Conservation (phyloP, 2,329 filamentous ascomycete genomes). For the Ophiocordyceps polyrhachis-furcata region DNA sequence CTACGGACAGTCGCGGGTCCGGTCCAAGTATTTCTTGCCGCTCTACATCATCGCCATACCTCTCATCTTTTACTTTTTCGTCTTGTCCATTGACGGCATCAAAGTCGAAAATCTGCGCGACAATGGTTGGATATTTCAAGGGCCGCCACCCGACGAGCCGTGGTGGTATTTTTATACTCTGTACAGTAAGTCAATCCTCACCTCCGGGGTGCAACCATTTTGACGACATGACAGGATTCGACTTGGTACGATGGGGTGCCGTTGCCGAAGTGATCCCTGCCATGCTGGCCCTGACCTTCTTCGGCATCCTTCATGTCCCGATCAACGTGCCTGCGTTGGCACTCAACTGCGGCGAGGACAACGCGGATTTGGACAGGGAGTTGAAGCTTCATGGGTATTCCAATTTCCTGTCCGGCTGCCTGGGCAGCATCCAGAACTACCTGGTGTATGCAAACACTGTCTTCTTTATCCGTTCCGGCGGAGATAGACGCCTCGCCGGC, state of each 20-base stretch:
- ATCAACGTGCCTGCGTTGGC: conserved; percentile 94
- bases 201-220: neutral
- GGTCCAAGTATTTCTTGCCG: conserved; percentile 72
- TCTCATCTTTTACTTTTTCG: conserved; percentile 58
- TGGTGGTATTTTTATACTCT: conserved; percentile 98
- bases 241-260: conserved; percentile 65
- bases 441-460: conserved; percentile 94
- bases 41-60: conserved; percentile 70
- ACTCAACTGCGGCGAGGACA: conserved; percentile 78
- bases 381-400: conserved; percentile 84
- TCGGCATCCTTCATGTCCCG: conserved; percentile 88
- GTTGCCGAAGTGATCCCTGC: conserved; percentile 73
- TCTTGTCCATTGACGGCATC: conserved; percentile 48
- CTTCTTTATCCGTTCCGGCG: conserved; percentile 89
- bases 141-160: conserved; percentile 65
- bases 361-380: conserved; percentile 79
- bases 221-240: conserved; percentile 41
- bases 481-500: conserved; percentile 70
- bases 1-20: conserved; percentile 54
- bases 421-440: conserved; percentile 90
- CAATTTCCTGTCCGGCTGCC: conserved; percentile 72
- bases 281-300: conserved; percentile 95
- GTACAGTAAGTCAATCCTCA: conserved; percentile 45
- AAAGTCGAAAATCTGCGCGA: conserved; percentile 48
- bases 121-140: conserved; percentile 80